Evolutionary conservation across 2,329 filamentous ascomycete genomes (phyloP), one percentile per base, ranked within the genome.

Genomic region (Cytospora leucostoma): DNA sequence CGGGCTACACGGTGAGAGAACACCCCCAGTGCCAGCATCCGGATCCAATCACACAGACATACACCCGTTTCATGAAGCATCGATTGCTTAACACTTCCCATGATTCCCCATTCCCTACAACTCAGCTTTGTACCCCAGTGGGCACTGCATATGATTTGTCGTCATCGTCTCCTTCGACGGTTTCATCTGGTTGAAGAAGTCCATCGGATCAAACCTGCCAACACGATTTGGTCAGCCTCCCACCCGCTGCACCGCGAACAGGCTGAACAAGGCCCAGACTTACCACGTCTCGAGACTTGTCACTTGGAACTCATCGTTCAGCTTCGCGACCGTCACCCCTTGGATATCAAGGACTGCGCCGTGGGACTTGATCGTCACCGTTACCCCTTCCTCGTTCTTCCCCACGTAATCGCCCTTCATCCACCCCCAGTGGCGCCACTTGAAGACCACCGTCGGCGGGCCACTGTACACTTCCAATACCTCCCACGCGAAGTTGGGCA

Each of bases 401-500:
- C 85, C 86, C 1, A 85, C 81, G 71, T 90, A 90, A 70, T 89
- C 87, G 65, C 82, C 84, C 76, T 84, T 84, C 83, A 90, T 89
- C 5, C 76, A 73, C 0, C 87, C 87, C 87, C 87, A 90, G 72
- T 90, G 88, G 6, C 87, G 78, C 87, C 87, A 90, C 68, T 83
- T 80, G 72, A 89, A 88, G 2, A 80, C 78, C 40, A 89, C 86
- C 13, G 78, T 77, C 2, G 87, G 87, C 32, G 86, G 86, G 0
- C 85, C 87, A 65, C 82, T 84, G 71, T 88, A 89, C 2, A 90
- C 86, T 72, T 89, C 87, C 17, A 88, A 71, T 1, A 90, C 86
- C 74, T 90, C 88, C 86, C 87, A 90, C 0, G 87, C 87, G 73
- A 90, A 90, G 0, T 82, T 86, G 0, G 87, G 87, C 87, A 90